phyloP scores from a whole-genome alignment of 352 stramenopile species.

The Pythium biforme region DNA sequence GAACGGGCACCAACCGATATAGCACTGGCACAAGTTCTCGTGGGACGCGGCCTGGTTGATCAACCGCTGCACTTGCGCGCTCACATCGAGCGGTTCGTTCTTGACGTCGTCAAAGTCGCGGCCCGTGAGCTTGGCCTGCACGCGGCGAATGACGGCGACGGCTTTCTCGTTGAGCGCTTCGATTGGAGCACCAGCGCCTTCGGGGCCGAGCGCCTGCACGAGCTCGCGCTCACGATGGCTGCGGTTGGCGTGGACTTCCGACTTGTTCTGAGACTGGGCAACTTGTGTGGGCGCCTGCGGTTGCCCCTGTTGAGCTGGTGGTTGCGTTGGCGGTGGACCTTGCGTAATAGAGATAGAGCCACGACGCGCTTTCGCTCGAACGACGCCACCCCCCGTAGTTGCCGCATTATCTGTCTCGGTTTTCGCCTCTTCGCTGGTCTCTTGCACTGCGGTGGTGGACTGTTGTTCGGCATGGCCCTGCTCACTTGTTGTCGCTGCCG shows the following conservation, averaged over 20 bases:
- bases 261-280: conserved; percentile 48
- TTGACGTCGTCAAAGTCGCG: conserved; percentile 93
- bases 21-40: conserved; percentile 99
- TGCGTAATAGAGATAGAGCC: conserved; percentile 28
- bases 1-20: conserved; percentile 98
- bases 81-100: conserved; percentile 69
- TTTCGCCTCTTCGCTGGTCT: background rate
- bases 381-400: conserved; percentile 12
- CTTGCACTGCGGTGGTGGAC: background rate
- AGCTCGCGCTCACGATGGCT: conserved; percentile 84
- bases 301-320: conserved; percentile 3
- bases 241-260: conserved; percentile 65
- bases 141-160: conserved; percentile 95
- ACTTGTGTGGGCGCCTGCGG: conserved; percentile 31
- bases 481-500: background rate
- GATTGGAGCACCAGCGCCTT: conserved; percentile 69
- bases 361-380: conserved; percentile 26
- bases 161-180: conserved; percentile 96
- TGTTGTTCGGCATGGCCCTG: background rate
- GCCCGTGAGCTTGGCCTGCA: conserved; percentile 98
- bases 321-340: background rate
- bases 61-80: conserved; percentile 93
- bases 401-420: conserved; percentile 1
- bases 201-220: conserved; percentile 70
- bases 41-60: conserved; percentile 98